Evolutionary conservation across 306 rosid species (phyloP).

Genomic region (Crotalaria pallida): DNA sequence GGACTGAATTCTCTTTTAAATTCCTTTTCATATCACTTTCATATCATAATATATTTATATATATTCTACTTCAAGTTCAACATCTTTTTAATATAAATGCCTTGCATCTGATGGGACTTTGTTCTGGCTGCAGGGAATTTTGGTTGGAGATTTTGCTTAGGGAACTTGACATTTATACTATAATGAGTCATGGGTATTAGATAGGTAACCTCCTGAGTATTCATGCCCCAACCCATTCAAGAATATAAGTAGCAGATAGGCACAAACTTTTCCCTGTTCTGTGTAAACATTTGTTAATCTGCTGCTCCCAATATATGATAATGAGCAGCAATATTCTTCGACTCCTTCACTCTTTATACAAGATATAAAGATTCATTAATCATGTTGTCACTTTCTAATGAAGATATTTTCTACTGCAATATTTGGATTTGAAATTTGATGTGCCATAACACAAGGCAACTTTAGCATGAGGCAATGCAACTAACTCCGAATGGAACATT

Average conservation of each 20-base stretch:
- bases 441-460: background rate
- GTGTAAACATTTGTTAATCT: background rate
- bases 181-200: background rate
- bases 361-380: background rate
- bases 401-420: background rate
- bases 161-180: background rate
- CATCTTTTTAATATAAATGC: background rate
- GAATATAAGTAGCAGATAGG: background rate
- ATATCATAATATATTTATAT: background rate
- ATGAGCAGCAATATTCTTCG: background rate
- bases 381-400: background rate
- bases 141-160: background rate
- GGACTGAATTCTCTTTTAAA: slow-evolving; percentile 2
- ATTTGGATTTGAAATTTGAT: background rate
- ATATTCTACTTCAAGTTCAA: background rate
- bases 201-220: background rate
- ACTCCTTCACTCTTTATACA: background rate
- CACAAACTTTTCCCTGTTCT: background rate
- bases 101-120: background rate
- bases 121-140: slow-evolving; percentile 18
- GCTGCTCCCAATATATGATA: background rate
- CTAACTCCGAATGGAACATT: background rate
- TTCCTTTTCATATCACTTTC: background rate
- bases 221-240: background rate
- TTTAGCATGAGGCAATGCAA: background rate